Evolutionary conservation across 768 basidiomycete genomes (phyloP).

Genomic region (Russula foetens): DNA sequence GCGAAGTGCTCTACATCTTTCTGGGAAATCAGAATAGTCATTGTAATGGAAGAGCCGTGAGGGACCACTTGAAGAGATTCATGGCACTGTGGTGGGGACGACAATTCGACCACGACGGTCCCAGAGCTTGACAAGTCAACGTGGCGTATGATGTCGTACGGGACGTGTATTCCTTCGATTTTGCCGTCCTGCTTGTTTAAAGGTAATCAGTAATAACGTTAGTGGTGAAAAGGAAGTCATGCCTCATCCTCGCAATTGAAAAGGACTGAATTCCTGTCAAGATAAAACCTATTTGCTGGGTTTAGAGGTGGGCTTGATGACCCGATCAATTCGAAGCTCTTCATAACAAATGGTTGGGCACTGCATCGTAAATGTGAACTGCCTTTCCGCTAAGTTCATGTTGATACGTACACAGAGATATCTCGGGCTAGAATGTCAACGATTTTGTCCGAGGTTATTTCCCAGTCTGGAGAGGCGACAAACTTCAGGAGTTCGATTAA

Average conservation of each 20-base stretch:
- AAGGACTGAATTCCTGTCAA: conserved; percentile 15
- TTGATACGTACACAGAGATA: conserved; percentile 14
- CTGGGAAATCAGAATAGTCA: conserved; percentile 1
- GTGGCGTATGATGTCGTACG: not conserved
- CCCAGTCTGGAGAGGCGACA: conserved; percentile 16
- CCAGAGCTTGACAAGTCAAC: conserved; percentile 12
- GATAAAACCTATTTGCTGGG: conserved; percentile 12
- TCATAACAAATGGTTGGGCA: conserved; percentile 16
- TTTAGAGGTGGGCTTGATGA: not conserved
- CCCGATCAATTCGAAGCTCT: conserved; percentile 2
- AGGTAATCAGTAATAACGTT: not conserved
- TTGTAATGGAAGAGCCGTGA: not conserved
- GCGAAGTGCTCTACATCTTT: conserved; percentile 1
- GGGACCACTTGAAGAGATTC: not conserved
- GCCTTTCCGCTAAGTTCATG: not conserved
- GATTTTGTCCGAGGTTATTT: conserved; percentile 16
- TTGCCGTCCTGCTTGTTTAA: conserved; percentile 7
- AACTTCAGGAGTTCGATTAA: conserved; percentile 15
- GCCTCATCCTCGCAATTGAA: conserved; percentile 18
- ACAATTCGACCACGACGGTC: not conserved
- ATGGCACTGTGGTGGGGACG: conserved; percentile 5
- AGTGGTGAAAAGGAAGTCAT: not conserved
- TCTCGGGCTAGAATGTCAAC: conserved; percentile 19
- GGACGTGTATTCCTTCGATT: conserved; percentile 14
- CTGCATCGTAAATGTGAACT: not conserved